phyloP scores from a whole-genome alignment of 2,329 filamentous ascomycete species.

The Calonectria hawksworthii region DNA sequence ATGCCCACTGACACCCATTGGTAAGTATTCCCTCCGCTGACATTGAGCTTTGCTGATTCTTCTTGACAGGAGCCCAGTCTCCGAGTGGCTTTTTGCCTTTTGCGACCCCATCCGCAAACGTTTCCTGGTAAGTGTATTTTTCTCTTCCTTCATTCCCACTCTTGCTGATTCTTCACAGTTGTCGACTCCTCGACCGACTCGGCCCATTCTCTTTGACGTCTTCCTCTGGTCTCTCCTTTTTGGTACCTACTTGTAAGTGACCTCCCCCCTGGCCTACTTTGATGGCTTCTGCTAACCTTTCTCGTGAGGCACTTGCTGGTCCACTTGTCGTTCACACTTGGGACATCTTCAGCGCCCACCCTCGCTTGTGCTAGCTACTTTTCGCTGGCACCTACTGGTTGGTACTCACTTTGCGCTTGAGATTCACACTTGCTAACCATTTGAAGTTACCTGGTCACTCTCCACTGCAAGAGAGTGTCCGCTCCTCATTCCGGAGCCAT shows the following conservation, averaged over 20 bases:
- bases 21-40: background rate
- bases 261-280: background rate
- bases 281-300: background rate
- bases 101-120: background rate
- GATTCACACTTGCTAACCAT: no score
- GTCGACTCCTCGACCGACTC: background rate
- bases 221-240: background rate
- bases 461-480: no score
- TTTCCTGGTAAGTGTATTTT: background rate
- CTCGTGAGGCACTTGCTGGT: background rate
- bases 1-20: background rate
- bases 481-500: no score
- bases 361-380: no score
- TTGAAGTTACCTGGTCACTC: no score
- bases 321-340: background rate
- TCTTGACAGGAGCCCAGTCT: background rate
- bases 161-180: background rate
- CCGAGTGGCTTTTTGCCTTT: background rate
- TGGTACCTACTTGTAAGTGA: background rate
- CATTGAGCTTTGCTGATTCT: background rate
- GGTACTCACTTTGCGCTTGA: no score
- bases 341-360: background rate
- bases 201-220: background rate
- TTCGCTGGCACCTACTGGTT: no score
- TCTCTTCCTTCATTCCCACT: background rate